Evolutionary conservation across 2,329 filamentous ascomycete species (phyloP).

Genomic region (Fusarium sp.): DNA sequence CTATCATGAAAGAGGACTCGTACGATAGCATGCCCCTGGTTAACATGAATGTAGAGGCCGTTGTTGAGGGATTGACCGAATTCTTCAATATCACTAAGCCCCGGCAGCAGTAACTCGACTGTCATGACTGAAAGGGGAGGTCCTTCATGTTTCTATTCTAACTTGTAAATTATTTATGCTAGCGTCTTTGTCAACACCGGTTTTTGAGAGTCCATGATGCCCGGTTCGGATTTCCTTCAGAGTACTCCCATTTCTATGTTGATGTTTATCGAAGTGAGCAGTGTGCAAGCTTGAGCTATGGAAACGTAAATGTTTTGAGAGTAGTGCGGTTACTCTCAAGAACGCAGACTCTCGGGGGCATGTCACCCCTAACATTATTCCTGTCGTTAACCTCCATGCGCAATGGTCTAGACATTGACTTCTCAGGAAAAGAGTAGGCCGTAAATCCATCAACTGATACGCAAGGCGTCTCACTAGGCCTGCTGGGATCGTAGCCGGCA

Average conservation of each 20-base stretch:
- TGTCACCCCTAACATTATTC: constrained; percentile 57
- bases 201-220: constrained; percentile 4
- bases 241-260: background rate
- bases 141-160: constrained; percentile 16
- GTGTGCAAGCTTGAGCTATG: constrained; percentile 1
- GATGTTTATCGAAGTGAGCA: background rate
- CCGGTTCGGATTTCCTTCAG: too few relatives aligned
- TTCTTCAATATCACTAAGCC: constrained; percentile 81
- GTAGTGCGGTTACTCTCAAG: constrained; percentile 60
- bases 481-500: constrained; percentile 48
- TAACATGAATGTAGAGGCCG: constrained; percentile 87
- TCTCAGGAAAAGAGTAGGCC: constrained; percentile 46
- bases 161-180: constrained; percentile 36
- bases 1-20: constrained; percentile 87
- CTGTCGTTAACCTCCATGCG: constrained; percentile 65
- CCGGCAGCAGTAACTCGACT: constrained; percentile 53
- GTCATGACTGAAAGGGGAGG: background rate
- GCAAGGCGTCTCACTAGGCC: constrained; percentile 3
- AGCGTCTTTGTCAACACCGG: constrained; percentile 36
- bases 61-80: constrained; percentile 81
- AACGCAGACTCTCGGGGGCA: constrained; percentile 64
- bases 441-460: constrained; percentile 32
- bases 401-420: constrained; percentile 51
- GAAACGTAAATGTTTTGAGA: constrained; percentile 61
- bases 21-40: constrained; percentile 87